Conservation (phyloP, 2,329 filamentous ascomycete genomes). For the Cadophora sp. region DNA sequence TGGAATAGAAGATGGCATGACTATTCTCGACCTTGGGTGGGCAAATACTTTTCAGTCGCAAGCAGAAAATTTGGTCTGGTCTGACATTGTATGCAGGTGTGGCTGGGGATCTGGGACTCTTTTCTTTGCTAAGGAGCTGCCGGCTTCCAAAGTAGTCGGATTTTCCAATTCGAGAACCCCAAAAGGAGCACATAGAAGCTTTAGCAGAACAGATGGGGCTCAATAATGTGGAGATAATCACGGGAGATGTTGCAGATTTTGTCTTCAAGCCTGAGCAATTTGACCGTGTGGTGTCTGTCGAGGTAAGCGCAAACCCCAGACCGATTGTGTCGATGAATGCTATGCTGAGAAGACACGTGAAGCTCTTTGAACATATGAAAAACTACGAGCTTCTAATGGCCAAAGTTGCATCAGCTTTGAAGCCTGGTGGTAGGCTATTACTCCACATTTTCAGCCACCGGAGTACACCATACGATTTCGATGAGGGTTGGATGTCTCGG, state of each 20-base stretch:
- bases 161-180: slow-evolving; percentile 73
- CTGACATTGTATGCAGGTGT: slow-evolving; percentile 54
- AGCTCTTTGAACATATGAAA: slow-evolving; percentile 80
- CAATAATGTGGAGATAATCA: slow-evolving; percentile 67
- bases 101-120: slow-evolving; percentile 72
- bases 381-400: slow-evolving; percentile 72
- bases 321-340: too few relatives aligned
- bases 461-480: slow-evolving; percentile 71
- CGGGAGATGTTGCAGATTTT: slow-evolving; percentile 70
- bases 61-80: background rate
- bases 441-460: slow-evolving; percentile 72
- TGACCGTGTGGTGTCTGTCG: slow-evolving; percentile 73
- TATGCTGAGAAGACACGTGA: too few relatives aligned
- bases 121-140: slow-evolving; percentile 70
- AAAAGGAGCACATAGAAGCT: slow-evolving; percentile 70
- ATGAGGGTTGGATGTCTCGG: slow-evolving; percentile 76
- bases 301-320: slow-evolving; percentile 44
- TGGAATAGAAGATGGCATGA: slow-evolving; percentile 42
- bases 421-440: slow-evolving; percentile 69
- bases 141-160: slow-evolving; percentile 65
- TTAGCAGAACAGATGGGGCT: slow-evolving; percentile 62
- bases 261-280: slow-evolving; percentile 64
- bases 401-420: slow-evolving; percentile 65
- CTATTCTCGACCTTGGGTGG: slow-evolving; percentile 41
- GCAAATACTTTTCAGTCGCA: slow-evolving; percentile 11